Evolutionary conservation across 2,329 filamentous ascomycete species (phyloP).

Genomic region (Tolypocladium cylindrosporum): DNA sequence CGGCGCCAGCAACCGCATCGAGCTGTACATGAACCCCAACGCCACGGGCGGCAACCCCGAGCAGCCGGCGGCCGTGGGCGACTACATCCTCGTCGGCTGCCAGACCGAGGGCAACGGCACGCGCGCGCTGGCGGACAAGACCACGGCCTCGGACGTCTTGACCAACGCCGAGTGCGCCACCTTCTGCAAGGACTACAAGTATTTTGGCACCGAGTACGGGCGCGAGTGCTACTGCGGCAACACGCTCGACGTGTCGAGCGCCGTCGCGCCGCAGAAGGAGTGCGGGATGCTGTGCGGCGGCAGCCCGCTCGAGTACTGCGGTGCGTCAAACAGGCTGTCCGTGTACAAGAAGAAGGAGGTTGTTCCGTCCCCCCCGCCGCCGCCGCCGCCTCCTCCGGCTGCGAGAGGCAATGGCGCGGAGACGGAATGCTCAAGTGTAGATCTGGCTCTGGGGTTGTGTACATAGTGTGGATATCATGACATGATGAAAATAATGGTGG

Average conservation of each 20-base stretch:
- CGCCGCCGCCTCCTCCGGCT: neutral
- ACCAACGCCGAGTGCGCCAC: slow-evolving; percentile 21
- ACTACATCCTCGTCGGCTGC: slow-evolving; percentile 24
- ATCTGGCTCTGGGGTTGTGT: neutral
- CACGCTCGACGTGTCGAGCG: slow-evolving; percentile 15
- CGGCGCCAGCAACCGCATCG: slow-evolving; percentile 20
- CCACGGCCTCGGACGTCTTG: slow-evolving; percentile 17
- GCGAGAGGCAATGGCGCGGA: neutral
- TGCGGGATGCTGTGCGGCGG: slow-evolving; percentile 32
- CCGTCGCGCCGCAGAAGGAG: slow-evolving; percentile 18
- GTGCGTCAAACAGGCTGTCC: slow-evolving; percentile 26
- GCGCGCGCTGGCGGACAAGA: slow-evolving; percentile 19
- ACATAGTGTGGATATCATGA: neutral
- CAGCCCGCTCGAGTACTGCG: slow-evolving; percentile 26
- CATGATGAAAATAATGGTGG: neutral
- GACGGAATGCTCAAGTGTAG: neutral
- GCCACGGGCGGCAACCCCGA: slow-evolving; percentile 15
- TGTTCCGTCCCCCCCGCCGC: neutral
- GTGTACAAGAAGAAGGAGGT: slow-evolving; percentile 19
- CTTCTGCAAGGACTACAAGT: slow-evolving; percentile 19
- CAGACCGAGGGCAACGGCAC: slow-evolving; percentile 23
- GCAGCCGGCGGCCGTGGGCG: slow-evolving; percentile 20
- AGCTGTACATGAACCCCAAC: slow-evolving; percentile 21
- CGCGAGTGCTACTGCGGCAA: slow-evolving; percentile 27
- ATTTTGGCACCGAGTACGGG: slow-evolving; percentile 29